phyloP scores from a whole-genome alignment of 306 rosid species.

The Quillaja saponaria region DNA sequence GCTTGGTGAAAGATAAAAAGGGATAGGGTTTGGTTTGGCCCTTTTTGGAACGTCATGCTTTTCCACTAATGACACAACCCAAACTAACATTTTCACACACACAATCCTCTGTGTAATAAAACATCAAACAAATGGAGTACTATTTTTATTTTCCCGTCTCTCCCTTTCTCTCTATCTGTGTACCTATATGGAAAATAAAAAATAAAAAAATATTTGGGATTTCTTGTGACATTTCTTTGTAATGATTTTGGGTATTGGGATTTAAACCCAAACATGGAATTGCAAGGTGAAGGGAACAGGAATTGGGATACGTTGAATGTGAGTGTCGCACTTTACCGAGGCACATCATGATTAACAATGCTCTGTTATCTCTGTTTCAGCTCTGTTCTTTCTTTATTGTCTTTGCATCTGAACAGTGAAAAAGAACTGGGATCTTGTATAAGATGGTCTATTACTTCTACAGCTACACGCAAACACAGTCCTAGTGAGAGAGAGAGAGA shows the following conservation, averaged over 20 bases:
- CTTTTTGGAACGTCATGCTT: conserved; percentile 44
- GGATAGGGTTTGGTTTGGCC: conserved; percentile 32
- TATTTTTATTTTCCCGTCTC: background rate
- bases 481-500: background rate
- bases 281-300: background rate
- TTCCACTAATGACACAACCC: conserved; percentile 33
- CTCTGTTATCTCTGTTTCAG: background rate
- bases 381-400: conserved; percentile 27
- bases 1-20: conserved; percentile 30
- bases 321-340: conserved; percentile 54
- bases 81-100: conserved; percentile 15
- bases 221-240: background rate
- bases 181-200: background rate
- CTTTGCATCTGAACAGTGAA: conserved; percentile 37
- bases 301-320: background rate
- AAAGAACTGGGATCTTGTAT: conserved; percentile 15
- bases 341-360: conserved; percentile 27
- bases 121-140: background rate
- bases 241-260: conserved; percentile 26
- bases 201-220: background rate
- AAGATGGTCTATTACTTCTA: conserved; percentile 18
- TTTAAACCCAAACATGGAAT: conserved; percentile 15
- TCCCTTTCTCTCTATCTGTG: too few species aligned
- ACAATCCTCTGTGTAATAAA: background rate
- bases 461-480: conserved; percentile 39